Conservation (phyloP, 148 eudicot genomes). For the Rhododendron simsii region DNA sequence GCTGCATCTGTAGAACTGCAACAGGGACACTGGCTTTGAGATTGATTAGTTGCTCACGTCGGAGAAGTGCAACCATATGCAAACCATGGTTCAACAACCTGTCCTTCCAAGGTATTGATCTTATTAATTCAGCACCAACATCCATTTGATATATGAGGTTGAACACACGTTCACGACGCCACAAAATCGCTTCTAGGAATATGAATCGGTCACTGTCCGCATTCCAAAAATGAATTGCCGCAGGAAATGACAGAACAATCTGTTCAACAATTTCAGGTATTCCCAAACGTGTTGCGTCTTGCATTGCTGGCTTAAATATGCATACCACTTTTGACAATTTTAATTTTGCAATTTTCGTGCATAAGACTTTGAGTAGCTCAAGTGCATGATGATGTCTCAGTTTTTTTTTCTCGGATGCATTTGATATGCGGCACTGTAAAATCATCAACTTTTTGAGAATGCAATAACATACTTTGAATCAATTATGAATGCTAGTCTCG, state of each 20-base stretch:
- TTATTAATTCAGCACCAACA: not conserved
- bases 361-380: not conserved
- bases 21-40: not conserved
- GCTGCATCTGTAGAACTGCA: not conserved
- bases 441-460: not conserved
- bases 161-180: not conserved
- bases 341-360: not conserved
- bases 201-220: not conserved
- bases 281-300: not conserved
- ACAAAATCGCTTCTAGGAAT: not conserved
- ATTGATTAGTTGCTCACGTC: not conserved
- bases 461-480: not conserved
- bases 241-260: not conserved
- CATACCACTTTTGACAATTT: fast-evolving
- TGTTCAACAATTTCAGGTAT: not conserved
- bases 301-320: not conserved
- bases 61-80: not conserved
- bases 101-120: not conserved
- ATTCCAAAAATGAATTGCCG: too few species aligned
- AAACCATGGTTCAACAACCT: not conserved
- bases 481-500: not conserved
- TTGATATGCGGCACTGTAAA: not conserved
- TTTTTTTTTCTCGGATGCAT: not conserved
- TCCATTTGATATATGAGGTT: not conserved
- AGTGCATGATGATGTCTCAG: not conserved